These are phyloP conservation scores for Furcasterigmium furcatum DNA, from an alignment of 2,329 filamentous ascomycete species.

Conservation along the genomic window DNA sequence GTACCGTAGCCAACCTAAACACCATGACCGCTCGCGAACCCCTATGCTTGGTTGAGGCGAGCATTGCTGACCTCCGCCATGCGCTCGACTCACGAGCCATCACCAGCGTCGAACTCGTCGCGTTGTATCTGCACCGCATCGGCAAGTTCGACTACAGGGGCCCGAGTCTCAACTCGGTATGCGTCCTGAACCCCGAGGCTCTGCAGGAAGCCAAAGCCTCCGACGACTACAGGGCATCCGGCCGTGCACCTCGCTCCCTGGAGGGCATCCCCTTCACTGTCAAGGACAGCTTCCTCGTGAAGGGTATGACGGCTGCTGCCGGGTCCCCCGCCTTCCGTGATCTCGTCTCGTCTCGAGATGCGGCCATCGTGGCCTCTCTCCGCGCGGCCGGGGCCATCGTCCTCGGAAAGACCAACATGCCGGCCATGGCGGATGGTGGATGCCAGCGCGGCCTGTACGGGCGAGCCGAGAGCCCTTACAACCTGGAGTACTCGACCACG, in stretches of 20 bases:
- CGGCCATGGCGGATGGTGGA: conserved; percentile 50
- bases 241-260: conserved; percentile 22
- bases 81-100: conserved; percentile 11
- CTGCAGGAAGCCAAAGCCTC: conserved; percentile 24
- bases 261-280: conserved; percentile 55
- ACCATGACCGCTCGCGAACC: no score
- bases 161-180: conserved; percentile 19
- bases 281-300: conserved; percentile 55
- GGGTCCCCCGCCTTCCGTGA: conserved; percentile 52
- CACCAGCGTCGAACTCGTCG: conserved; percentile 21
- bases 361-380: conserved; percentile 43
- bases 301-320: conserved; percentile 47
- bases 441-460: conserved; percentile 52
- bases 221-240: conserved; percentile 18
- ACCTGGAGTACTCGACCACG: conserved; percentile 43
- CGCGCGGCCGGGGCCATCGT: conserved; percentile 46
- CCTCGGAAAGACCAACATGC: conserved; percentile 55
- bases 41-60: conserved; percentile 22
- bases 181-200: conserved; percentile 17
- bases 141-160: conserved; percentile 19
- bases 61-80: conserved; percentile 17
- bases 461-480: conserved; percentile 49
- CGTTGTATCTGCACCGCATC: conserved; percentile 20
- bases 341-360: conserved; percentile 47
- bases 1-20: no score